A percentile compares a stretch with the other conserved stretches of the same genome.
These are phyloP conservation scores for Thielaviopsis ethacetica DNA, from an alignment of 2,329 filamentous ascomycete species.

Conservation along the genomic window DNA sequence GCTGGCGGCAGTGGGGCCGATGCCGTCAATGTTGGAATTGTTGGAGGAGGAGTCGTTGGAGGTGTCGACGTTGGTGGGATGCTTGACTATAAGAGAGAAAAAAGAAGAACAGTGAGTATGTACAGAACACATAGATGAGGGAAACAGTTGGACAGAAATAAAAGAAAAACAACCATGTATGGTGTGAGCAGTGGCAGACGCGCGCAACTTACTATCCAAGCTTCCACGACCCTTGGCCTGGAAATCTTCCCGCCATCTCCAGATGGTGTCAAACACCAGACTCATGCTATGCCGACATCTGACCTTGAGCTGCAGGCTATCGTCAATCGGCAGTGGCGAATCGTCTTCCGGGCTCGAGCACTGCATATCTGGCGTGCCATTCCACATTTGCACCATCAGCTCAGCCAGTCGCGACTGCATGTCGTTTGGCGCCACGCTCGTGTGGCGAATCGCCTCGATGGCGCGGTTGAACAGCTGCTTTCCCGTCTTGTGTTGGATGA, in stretches of 20 bases:
- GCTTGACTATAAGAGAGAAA: slow-evolving; percentile 36
- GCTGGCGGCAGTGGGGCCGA: slow-evolving; percentile 30
- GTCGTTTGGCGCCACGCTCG: slow-evolving; percentile 63
- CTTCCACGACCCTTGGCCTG: slow-evolving; percentile 53
- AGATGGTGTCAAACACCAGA: slow-evolving; percentile 69
- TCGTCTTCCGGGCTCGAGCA: slow-evolving; percentile 32
- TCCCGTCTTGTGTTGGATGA: slow-evolving; percentile 53
- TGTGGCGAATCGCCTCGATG: slow-evolving; percentile 51
- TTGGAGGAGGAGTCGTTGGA: slow-evolving; percentile 56
- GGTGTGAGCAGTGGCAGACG: not conserved
- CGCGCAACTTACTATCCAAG: slow-evolving; percentile 45
- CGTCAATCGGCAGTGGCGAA: slow-evolving; percentile 39
- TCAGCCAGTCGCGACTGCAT: slow-evolving; percentile 65
- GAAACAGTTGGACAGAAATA: not conserved
- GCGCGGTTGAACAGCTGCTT: slow-evolving; percentile 55
- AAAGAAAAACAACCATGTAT: not conserved
- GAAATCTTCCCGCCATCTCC: slow-evolving; percentile 71
- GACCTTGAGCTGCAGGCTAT: slow-evolving; percentile 65
- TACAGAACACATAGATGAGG: not conserved
- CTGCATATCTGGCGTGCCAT: slow-evolving; percentile 39
- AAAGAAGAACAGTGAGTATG: not conserved
- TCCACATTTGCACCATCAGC: slow-evolving; percentile 80
- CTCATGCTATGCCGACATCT: slow-evolving; percentile 74
- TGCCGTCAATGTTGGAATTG: slow-evolving; percentile 47
- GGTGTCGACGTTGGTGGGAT: slow-evolving; percentile 73